Base-by-base conservation (phyloP, 768 basidiomycete species). In the Macrocybe gigantea region DNA sequence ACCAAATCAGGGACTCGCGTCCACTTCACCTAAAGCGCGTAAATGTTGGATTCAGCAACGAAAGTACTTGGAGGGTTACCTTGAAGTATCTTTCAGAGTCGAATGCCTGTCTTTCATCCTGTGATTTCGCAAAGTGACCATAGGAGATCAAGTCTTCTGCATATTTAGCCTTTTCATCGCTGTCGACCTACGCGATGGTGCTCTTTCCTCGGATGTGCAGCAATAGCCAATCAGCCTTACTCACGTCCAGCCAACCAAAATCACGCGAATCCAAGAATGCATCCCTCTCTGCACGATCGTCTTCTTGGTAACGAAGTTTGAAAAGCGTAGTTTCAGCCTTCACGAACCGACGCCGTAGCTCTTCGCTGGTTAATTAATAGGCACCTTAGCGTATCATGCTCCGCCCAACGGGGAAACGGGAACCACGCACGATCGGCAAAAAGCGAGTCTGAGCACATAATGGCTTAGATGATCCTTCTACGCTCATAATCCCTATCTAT, bases 1-100 rank as follows among this genome's bases (percentile, higher is more conserved):
- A 99, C 87, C 1, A 99, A 78, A 64, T 96, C 93, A 5, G 92
- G 91, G 2, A 98, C 94, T 52, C 85, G 83, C 9, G 87, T 93
- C 96, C 96, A 99, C 63, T 79, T 84, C n/a, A 97, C 93, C 93
- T 96, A 32, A 14, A 22, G 11, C 7, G 31, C 41, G 35, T 9
- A 3, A 8, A 47, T 60, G 7, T 44, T 11, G 36, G 13, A 7
- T 11, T 41, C 2, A 33, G 7, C 33, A 34, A 13, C n/a, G n/a
- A n/a, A 4, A 41, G 42, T 8, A 30, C 9, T 12, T 33, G 15
- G 10, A 6, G 6, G 38, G 45, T 15, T 51, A 88, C 93, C 72
- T 95, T 96, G 71, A 82, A 85, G 68, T 82, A 95, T 38, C 65
- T 79, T 56, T 88, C 84, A 13, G 58, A 51, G 29, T 67, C 64